Base-by-base conservation (phyloP, 1,139 yeast species). In the Sugiyamaella novakii region DNA sequence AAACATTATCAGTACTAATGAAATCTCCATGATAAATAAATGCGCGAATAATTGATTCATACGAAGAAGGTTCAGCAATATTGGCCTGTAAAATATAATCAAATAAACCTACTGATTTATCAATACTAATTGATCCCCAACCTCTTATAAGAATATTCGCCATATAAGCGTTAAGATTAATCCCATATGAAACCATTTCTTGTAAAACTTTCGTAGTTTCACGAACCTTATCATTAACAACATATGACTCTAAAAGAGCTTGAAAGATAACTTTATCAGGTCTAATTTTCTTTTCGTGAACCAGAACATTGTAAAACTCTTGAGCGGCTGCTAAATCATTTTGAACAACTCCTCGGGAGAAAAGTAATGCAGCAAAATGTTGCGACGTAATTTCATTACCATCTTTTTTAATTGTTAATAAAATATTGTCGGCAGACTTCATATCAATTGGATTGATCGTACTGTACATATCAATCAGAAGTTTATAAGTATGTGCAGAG, bases 281-380 rank as follows among this genome's bases (percentile, higher is more conserved):
- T 1, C 59, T 56, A 3, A 69, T 64, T 11, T 66, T 60, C 39
- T 60, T 57, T 47, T 57, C 56, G 31, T 56, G 55, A 19, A 61
- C 59, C 33, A 66, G 54, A 7, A 58, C 59, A 5, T 62, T 54
- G 53, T 69, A 72, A 48, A 70, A 70, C 43, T 57, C 59, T 30
- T 61, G 55, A 6, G 75, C 75, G 2, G 67, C 59, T 2, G 55
- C 60, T 8, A 72, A 53, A 44, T 71, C 70, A 11, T 54, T 54
- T 52, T 57, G 50, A 11, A 62, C 60, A 7, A 71, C 72, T 2
- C 77, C 77, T 8, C 73, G 66, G 10, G 74, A 73, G 17, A 62
- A 61, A 28, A 73, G 55, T 37, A 73, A 55, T 2, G 75, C 65
- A 2, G 76, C 73, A 38, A 67, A 68, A 51, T 74, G 77, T 55